phyloP scores from a whole-genome alignment of 805 yeast genomes.

The Sugiyamaella marilandica region DNA sequence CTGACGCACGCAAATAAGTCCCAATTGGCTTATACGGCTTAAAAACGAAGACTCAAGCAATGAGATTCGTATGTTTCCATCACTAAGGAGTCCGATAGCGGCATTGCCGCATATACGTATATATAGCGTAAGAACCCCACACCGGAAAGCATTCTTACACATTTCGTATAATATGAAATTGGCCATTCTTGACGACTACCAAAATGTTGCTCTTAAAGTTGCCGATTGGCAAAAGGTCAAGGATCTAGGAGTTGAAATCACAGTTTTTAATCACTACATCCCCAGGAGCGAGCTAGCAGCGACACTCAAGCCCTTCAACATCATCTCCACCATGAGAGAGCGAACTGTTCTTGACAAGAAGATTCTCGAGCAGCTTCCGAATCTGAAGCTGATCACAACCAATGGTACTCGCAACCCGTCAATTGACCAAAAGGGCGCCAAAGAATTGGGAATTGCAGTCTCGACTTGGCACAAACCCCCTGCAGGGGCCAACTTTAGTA shows the following conservation, averaged over 20 bases:
- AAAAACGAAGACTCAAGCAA: neutral
- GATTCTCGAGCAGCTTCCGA: constrained; percentile 16
- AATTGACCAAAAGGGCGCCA: constrained; percentile 19
- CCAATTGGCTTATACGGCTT: too few relatives aligned
- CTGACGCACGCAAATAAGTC: too few relatives aligned
- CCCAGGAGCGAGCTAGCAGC: constrained; percentile 8
- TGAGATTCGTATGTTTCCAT: neutral
- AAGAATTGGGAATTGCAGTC: constrained; percentile 17
- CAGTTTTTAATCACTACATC: constrained; percentile 19
- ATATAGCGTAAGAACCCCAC: neutral
- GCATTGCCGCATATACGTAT: neutral
- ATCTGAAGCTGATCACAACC: constrained; percentile 21
- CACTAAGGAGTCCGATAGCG: neutral
- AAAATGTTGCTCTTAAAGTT: constrained; percentile 15
- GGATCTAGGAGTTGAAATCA: constrained; percentile 13
- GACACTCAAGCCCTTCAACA: constrained; percentile 17
- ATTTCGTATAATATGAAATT: constrained; percentile 2
- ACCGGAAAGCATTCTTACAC: neutral
- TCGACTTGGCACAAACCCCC: constrained; percentile 4
- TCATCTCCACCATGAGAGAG: constrained; percentile 22
- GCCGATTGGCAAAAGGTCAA: constrained; percentile 20
- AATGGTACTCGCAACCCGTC: constrained; percentile 21
- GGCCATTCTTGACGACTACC: constrained; percentile 24
- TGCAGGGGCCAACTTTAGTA: neutral
- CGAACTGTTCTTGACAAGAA: constrained; percentile 18